Percentiles rank a stretch among this genome's conserved stretches.
These are phyloP conservation scores for Suillus plorans DNA, from an alignment of 768 basidiomycete genomes.

Conservation along the genomic window DNA sequence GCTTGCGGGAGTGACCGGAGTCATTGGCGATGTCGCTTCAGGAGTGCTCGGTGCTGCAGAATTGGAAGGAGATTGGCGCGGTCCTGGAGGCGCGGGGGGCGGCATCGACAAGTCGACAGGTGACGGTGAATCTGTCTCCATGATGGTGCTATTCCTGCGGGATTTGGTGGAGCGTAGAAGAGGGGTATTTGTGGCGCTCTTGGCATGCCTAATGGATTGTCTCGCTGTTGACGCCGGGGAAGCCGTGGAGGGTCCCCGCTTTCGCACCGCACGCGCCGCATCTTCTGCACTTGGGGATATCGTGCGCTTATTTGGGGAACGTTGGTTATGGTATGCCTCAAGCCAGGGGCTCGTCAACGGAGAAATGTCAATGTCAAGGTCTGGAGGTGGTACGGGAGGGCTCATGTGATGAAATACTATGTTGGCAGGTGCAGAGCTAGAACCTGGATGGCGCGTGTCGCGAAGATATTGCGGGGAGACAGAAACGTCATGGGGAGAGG, in stretches of 20 bases:
- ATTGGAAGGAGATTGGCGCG: slow-evolving; percentile 16
- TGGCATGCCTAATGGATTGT: slow-evolving; percentile 29
- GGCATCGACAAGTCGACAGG: slow-evolving; percentile 91
- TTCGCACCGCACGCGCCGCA: slow-evolving; percentile 42
- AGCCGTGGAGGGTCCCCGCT: slow-evolving; percentile 44
- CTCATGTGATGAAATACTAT: slow-evolving; percentile 57
- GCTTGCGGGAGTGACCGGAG: slow-evolving; percentile 87
- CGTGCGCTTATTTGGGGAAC: slow-evolving; percentile 48
- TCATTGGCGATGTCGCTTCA: slow-evolving; percentile 30
- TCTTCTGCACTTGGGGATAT: slow-evolving; percentile 62
- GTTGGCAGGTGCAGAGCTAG: slow-evolving; percentile 69
- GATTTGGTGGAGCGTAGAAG: slow-evolving; percentile 47
- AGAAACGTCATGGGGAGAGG: slow-evolving; percentile 30
- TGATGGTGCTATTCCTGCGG: slow-evolving; percentile 42
- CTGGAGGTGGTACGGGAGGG: slow-evolving; percentile 41
- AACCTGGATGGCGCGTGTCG: slow-evolving; percentile 34
- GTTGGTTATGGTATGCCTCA: slow-evolving; percentile 49
- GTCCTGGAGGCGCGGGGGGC: slow-evolving; percentile 64
- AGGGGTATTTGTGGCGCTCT: slow-evolving; percentile 62
- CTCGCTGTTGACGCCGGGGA: slow-evolving; percentile 12
- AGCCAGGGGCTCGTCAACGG: slow-evolving; percentile 84
- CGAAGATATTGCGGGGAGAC: slow-evolving; percentile 27
- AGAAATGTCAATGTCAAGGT: slow-evolving; percentile 73
- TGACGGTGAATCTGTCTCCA: slow-evolving; percentile 66
- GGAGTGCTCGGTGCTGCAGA: slow-evolving; percentile 6